Conservation (phyloP, 495 filamentous ascomycete species). For the Margaritispora aquatica region DNA sequence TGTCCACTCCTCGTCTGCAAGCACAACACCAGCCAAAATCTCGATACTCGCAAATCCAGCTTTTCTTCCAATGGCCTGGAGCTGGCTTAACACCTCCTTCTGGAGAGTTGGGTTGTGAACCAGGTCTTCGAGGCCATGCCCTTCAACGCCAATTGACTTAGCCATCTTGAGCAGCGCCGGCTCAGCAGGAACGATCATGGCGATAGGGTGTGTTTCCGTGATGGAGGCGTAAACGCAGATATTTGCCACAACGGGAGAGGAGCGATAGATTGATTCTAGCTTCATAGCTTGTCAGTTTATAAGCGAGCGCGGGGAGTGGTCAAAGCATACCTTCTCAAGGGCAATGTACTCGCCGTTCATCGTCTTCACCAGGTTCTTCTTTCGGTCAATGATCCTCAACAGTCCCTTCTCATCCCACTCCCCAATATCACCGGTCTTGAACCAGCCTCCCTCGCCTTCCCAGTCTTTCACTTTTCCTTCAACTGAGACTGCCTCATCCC, state of each 20-base stretch:
- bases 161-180: slow-evolving; percentile 77
- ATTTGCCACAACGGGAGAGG: slow-evolving; percentile 76
- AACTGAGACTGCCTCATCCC: slow-evolving; percentile 69
- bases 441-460: slow-evolving; percentile 76
- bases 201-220: slow-evolving; percentile 76
- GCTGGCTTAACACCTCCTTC: slow-evolving; percentile 64
- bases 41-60: slow-evolving; percentile 79
- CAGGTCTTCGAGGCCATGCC: slow-evolving; percentile 64
- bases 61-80: slow-evolving; percentile 66
- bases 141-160: slow-evolving; percentile 59
- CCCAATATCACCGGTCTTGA: slow-evolving; percentile 92
- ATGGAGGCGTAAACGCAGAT: slow-evolving; percentile 88
- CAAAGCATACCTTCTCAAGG: slow-evolving; percentile 64
- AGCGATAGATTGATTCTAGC: slow-evolving; percentile 92
- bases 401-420: slow-evolving; percentile 78
- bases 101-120: slow-evolving; percentile 78
- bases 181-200: slow-evolving; percentile 89
- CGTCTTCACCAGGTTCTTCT: slow-evolving; percentile 97
- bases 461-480: slow-evolving; percentile 65
- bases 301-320: slow-evolving; percentile 27
- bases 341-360: slow-evolving; percentile 96
- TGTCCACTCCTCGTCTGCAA: slow-evolving; percentile 96
- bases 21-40: slow-evolving; percentile 83
- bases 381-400: slow-evolving; percentile 83
- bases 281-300: slow-evolving; percentile 33